A percentile compares a stretch with the other conserved stretches of the same genome.
Conservation (phyloP, 2,329 filamentous ascomycete species). For the Epicoccum nigrum region DNA sequence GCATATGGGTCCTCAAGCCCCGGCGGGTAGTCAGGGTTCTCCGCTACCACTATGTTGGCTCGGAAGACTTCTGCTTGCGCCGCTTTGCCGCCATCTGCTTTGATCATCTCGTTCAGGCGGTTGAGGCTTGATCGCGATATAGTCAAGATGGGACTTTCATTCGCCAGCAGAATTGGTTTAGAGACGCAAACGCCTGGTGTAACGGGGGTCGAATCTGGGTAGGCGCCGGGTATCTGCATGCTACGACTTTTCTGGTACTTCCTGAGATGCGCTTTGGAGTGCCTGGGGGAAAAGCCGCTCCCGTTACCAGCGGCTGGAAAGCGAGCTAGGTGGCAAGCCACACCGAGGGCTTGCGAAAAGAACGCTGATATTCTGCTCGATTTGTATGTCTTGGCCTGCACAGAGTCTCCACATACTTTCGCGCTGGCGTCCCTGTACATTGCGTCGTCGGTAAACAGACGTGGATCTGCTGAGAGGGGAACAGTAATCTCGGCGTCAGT, state of each 20-base stretch:
- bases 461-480: constrained; percentile 72
- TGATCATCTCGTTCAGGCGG: constrained; percentile 75
- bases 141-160: constrained; percentile 90
- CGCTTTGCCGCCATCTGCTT: constrained; percentile 63
- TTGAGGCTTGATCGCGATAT: constrained; percentile 82
- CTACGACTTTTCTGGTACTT: constrained; percentile 47
- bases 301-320: constrained; percentile 69
- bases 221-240: constrained; percentile 59
- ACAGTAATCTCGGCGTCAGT: constrained; percentile 47
- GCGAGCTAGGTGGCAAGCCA: constrained; percentile 82
- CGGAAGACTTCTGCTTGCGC: constrained; percentile 80
- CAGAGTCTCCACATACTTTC: constrained; percentile 81
- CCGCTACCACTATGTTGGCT: constrained; percentile 80
- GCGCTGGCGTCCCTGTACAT: constrained; percentile 58
- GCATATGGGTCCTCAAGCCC: constrained; percentile 67
- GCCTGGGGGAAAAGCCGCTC: constrained; percentile 63
- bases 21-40: constrained; percentile 50
- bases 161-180: constrained; percentile 77
- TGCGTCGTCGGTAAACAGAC: constrained; percentile 55
- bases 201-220: constrained; percentile 54
- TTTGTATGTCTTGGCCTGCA: constrained; percentile 73
- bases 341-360: constrained; percentile 75
- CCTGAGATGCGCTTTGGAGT: constrained; percentile 73
- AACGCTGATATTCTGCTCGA: constrained; percentile 71
- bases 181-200: constrained; percentile 58